Percentiles rank a stretch among this genome's conserved stretches.
phyloP scores from a whole-genome alignment of 1,284 basidiomycete genomes.

The Cystobasidiaceae sp. region DNA sequence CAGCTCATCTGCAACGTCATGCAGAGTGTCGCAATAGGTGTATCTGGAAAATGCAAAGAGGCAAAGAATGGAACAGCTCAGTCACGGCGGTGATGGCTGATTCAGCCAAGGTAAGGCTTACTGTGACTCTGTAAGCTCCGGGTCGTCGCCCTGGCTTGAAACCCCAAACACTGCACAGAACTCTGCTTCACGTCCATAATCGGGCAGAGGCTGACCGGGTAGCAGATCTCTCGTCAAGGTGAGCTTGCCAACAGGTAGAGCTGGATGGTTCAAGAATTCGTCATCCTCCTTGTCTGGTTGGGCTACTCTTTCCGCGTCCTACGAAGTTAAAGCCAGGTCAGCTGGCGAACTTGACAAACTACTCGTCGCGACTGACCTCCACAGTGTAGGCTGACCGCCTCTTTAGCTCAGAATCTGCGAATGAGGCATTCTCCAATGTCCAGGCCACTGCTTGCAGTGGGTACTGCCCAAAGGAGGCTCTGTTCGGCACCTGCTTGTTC shows the following conservation, averaged over 20 bases:
- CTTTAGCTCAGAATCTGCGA: slow-evolving; percentile 38
- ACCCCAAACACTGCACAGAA: background rate
- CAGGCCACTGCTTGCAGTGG: background rate
- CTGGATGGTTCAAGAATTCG: slow-evolving; percentile 2
- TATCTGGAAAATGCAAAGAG: background rate
- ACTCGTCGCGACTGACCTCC: slow-evolving; percentile 30
- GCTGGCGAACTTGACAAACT: background rate
- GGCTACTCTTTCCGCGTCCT: slow-evolving; percentile 1
- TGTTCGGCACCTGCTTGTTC: too few species aligned
- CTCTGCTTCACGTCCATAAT: slow-evolving; percentile 17
- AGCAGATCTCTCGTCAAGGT: background rate
- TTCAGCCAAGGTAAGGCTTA: too few species aligned
- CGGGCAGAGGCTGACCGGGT: slow-evolving; percentile 9
- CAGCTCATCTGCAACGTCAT: background rate
- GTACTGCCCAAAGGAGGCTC: background rate
- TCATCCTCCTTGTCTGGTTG: slow-evolving; percentile 9
- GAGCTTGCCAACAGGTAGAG: background rate
- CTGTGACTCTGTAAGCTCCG: background rate
- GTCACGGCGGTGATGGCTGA: too few species aligned
- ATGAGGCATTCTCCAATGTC: slow-evolving; percentile 33
- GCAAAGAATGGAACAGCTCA: too few species aligned
- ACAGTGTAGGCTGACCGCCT: slow-evolving; percentile 23
- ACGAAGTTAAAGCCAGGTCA: background rate
- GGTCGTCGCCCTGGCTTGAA: background rate
- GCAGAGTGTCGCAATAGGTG: background rate